A percentile compares a stretch with the other conserved stretches of the same genome.
phyloP scores from a whole-genome alignment of 257 asterid genomes.

The Agastache rugosa region DNA sequence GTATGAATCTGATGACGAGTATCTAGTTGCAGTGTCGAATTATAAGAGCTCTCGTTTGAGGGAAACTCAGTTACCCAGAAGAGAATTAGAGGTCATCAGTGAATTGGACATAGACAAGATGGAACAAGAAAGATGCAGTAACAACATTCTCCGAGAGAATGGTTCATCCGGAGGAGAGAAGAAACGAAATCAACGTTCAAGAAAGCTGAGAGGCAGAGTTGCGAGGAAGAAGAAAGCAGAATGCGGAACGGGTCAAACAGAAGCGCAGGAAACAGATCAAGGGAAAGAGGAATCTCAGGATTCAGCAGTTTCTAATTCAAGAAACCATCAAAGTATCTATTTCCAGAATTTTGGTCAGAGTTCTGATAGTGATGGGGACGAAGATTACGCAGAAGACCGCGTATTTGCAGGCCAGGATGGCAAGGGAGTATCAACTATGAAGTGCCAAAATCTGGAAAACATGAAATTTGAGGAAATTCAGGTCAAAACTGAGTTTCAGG shows the following conservation, averaged over 20 bases:
- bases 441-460: conserved; percentile 31
- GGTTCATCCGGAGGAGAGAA: neutral
- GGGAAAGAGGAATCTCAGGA: neutral
- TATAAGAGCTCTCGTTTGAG: conserved; percentile 19
- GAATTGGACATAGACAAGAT: conserved; percentile 42
- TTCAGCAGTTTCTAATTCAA: neutral
- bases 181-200: conserved; percentile 4
- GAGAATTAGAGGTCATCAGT: conserved; percentile 29
- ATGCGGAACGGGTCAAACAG: conserved; percentile 31
- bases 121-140: conserved; percentile 32
- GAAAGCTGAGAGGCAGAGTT: conserved; percentile 31
- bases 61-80: conserved; percentile 29
- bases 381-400: conserved; percentile 29
- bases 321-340: neutral
- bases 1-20: conserved; percentile 48
- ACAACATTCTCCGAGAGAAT: conserved; percentile 29
- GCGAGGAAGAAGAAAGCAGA: conserved; percentile 38
- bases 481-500: conserved; percentile 31
- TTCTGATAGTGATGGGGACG: conserved; percentile 11
- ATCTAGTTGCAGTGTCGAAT: conserved; percentile 38
- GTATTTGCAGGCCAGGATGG: conserved; percentile 32
- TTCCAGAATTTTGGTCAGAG: neutral
- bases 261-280: conserved; percentile 16
- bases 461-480: conserved; percentile 29
- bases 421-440: conserved; percentile 39